These are phyloP conservation scores for Ophiosphaerella korrae DNA, from an alignment of 2,329 filamentous ascomycete species.

Conservation along the genomic window DNA sequence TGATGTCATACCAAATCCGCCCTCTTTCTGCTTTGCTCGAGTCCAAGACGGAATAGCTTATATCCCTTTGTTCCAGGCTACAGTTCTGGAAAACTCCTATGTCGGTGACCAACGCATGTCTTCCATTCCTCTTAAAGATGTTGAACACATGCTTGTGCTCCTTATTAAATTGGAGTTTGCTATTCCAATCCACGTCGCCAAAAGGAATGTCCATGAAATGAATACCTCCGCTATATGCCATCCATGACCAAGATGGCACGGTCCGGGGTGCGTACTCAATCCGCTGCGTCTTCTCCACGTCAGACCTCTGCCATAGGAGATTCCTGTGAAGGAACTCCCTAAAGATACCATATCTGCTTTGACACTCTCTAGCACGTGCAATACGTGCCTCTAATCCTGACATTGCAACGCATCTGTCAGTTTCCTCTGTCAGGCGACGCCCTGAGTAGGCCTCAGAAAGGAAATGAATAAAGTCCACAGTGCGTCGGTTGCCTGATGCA, in stretches of 20 bases:
- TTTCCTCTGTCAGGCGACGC: conserved; percentile 8
- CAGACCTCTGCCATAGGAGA: conserved; percentile 5
- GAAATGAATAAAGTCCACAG: conserved; percentile 10
- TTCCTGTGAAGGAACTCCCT: conserved; percentile 14
- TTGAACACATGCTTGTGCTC: not conserved
- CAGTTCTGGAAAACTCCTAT: too few species aligned
- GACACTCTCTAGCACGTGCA: conserved; percentile 2
- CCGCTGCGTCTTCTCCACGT: not conserved
- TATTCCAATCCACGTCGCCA: conserved; percentile 34
- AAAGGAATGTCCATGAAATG: conserved; percentile 12
- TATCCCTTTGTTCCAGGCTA: too few species aligned
- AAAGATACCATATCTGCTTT: conserved; percentile 20
- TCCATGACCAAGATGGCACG: conserved; percentile 22
- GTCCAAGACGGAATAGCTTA: too few species aligned
- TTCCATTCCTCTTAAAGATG: too few species aligned
- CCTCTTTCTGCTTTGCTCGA: too few species aligned
- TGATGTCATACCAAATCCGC: too few species aligned
- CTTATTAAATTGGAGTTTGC: conserved; percentile 3
- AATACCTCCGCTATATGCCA: not conserved
- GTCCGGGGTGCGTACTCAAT: conserved; percentile 5
- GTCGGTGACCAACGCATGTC: not conserved
- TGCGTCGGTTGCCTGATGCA: conserved; percentile 3
- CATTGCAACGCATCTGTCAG: conserved; percentile 20
- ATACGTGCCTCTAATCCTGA: conserved; percentile 21
- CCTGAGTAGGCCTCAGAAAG: conserved; percentile 21